phyloP scores from a whole-genome alignment of 1,139 yeast genomes.

The Geotrichum restrictum region DNA sequence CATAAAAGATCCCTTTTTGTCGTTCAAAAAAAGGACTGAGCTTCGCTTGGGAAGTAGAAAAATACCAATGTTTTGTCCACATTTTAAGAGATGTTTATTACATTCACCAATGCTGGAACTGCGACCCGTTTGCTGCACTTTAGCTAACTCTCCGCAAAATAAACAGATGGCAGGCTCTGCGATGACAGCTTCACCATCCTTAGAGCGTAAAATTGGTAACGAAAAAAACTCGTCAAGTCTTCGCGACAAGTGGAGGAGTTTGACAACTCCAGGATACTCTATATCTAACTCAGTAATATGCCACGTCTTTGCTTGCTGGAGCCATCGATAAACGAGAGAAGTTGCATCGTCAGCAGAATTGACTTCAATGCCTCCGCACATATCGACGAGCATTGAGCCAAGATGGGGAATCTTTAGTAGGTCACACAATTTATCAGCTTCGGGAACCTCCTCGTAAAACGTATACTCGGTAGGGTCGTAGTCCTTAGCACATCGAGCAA shows the following conservation, averaged over 20 bases:
- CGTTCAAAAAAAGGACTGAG: conserved; percentile 59
- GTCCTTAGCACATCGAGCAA: conserved; percentile 54
- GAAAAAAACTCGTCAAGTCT: conserved; percentile 64
- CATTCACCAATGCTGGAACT: conserved; percentile 46
- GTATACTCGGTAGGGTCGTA: conserved; percentile 42
- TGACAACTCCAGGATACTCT: conserved; percentile 66
- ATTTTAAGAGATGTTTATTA: conserved; percentile 37
- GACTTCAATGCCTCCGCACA: conserved; percentile 18
- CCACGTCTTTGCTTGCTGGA: conserved; percentile 9
- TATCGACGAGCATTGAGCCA: conserved; percentile 31
- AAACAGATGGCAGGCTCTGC: conserved; percentile 85
- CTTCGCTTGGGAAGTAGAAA: conserved; percentile 75
- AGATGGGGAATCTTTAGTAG: conserved; percentile 52
- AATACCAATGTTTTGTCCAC: conserved; percentile 70
- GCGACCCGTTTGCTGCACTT: conserved; percentile 57
- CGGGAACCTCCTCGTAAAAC: conserved; percentile 39
- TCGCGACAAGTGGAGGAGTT: conserved; percentile 58
- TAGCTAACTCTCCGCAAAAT: conserved; percentile 70
- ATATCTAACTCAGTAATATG: conserved; percentile 28
- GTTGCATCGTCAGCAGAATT: conserved; percentile 7
- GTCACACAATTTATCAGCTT: conserved; percentile 55
- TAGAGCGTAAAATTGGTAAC: conserved; percentile 20
- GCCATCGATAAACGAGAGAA: conserved; percentile 8
- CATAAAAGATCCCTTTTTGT: conserved; percentile 69
- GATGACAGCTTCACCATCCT: conserved; percentile 31